Evolutionary conservation across 805 yeast species (phyloP).

Genomic region (Teunomyces aglyptinius): DNA sequence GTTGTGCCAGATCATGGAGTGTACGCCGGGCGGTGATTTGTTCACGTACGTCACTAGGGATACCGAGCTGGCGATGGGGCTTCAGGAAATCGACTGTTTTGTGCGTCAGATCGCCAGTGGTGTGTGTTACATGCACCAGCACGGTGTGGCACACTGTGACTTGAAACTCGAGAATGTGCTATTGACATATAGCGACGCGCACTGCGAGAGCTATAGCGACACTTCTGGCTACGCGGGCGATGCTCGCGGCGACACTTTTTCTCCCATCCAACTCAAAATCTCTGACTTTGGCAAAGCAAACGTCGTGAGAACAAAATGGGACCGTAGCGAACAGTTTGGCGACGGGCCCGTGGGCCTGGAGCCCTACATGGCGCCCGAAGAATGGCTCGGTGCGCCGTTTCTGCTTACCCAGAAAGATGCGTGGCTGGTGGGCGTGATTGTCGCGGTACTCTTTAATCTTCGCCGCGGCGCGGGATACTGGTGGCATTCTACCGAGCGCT

Average conservation of each 20-base stretch:
- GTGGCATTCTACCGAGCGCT: conserved; percentile 32
- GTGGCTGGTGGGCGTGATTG: conserved; percentile 78
- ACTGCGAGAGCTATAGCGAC: too few relatives aligned
- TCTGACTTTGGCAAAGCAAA: conserved; percentile 90
- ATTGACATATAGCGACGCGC: conserved; percentile 34
- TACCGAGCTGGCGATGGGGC: conserved; percentile 15
- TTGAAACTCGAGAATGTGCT: conserved; percentile 85
- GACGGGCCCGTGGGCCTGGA: conserved; percentile 82
- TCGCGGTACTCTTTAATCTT: conserved; percentile 29
- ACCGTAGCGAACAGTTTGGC: conserved; percentile 51
- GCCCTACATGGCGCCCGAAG: conserved; percentile 93
- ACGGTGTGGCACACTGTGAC: conserved; percentile 94
- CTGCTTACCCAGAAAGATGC: conserved; percentile 82
- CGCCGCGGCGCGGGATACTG: conserved; percentile 28
- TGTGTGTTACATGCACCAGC: conserved; percentile 78
- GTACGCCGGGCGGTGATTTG: conserved; percentile 36
- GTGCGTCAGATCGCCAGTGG: conserved; percentile 85
- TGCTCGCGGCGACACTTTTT: conserved; percentile 31
- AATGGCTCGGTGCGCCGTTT: conserved; percentile 48
- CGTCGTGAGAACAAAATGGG: conserved; percentile 91
- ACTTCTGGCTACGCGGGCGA: too few relatives aligned
- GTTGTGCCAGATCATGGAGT: conserved; percentile 39
- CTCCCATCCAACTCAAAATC: conserved; percentile 23
- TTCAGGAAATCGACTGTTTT: conserved; percentile 79
- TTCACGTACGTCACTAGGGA: conserved; percentile 26